phyloP scores from a whole-genome alignment of 768 basidiomycete genomes.

The Dictyophora rubrovolvata region DNA sequence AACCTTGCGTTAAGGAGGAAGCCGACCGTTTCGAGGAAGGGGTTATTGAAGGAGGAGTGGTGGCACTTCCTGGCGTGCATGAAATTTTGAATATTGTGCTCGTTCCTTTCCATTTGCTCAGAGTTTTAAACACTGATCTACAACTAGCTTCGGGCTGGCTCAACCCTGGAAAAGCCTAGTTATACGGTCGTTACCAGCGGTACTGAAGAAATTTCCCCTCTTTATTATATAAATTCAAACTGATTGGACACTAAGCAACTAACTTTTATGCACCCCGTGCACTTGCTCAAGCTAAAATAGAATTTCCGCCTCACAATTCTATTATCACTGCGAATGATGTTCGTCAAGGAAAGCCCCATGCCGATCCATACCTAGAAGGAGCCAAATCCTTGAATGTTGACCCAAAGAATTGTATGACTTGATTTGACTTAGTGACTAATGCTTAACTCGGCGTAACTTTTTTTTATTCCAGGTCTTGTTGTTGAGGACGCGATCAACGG shows the following conservation, averaged over 20 bases:
- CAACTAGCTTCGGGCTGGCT: conserved; percentile 1
- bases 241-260: conserved; percentile 45
- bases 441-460: background rate
- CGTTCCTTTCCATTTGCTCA: conserved; percentile 2
- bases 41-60: conserved; percentile 54
- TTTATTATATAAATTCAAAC: background rate
- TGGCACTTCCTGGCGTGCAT: conserved; percentile 56
- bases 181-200: conserved; percentile 88
- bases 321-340: conserved; percentile 74
- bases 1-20: conserved; percentile 36
- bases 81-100: conserved; percentile 45
- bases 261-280: conserved; percentile 60
- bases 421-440: background rate
- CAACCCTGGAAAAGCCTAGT: conserved; percentile 34
- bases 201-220: conserved; percentile 17
- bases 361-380: conserved; percentile 78
- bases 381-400: conserved; percentile 50
- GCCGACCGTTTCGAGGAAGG: conserved; percentile 69
- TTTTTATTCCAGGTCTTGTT: conserved; percentile 52
- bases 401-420: conserved; percentile 42
- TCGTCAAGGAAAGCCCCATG: conserved; percentile 72
- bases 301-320: conserved; percentile 40
- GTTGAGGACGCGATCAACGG: conserved; percentile 88
- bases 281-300: conserved; percentile 51
- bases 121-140: background rate